Evolutionary conservation across 257 asterid genomes (phyloP).

Genomic region (Parsonsia alboflavescens): DNA sequence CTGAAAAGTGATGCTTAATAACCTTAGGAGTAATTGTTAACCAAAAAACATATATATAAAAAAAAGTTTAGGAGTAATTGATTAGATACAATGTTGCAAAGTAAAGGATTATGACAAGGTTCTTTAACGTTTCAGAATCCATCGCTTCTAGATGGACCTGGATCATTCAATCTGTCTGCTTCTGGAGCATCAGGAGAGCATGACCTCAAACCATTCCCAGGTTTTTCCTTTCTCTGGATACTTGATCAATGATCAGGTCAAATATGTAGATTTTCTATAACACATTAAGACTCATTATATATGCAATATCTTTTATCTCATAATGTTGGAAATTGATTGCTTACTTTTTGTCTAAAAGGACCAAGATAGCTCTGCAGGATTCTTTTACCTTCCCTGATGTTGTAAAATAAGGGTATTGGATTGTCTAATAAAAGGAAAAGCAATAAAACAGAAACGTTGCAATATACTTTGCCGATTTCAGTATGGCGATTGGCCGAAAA

Average conservation of each 20-base stretch:
- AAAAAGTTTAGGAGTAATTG: too few relatives aligned
- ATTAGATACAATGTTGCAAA: neutral
- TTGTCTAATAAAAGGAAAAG: neutral
- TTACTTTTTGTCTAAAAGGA: neutral
- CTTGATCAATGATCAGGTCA: neutral
- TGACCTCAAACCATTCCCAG: slow-evolving; percentile 44
- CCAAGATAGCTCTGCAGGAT: neutral
- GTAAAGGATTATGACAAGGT: neutral
- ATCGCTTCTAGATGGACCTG: slow-evolving; percentile 30
- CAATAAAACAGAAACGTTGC: neutral
- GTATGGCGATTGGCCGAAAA: too few relatives aligned
- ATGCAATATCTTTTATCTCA: neutral
- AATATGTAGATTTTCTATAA: neutral
- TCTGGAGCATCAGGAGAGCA: slow-evolving; percentile 45
- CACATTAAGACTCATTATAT: neutral
- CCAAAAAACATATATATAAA: too few relatives aligned
- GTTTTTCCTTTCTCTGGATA: slow-evolving; percentile 29
- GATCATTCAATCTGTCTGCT: slow-evolving; percentile 44
- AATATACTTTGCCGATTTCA: neutral
- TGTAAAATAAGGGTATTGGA: neutral
- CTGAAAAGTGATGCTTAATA: neutral
- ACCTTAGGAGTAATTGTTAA: too few relatives aligned
- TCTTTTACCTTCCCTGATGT: neutral
- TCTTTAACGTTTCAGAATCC: slow-evolving; percentile 35
- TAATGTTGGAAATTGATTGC: neutral